Evolutionary conservation across 495 filamentous ascomycete genomes (phyloP), one percentile per base, ranked within the genome.

Genomic region (Podospora tetraspora): DNA sequence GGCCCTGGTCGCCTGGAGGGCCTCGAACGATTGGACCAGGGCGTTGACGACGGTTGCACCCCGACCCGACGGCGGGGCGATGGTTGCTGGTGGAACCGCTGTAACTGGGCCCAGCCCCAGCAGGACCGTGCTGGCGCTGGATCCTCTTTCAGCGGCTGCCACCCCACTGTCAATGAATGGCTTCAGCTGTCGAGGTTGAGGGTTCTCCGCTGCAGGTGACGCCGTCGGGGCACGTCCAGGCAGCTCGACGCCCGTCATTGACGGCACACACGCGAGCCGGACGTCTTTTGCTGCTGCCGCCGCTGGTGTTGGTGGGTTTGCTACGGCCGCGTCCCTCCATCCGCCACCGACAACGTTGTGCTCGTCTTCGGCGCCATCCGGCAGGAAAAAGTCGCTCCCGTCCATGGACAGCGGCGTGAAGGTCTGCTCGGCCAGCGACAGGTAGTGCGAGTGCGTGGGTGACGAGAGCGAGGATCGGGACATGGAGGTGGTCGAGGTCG

Each of bases 381-480:
- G 71, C 23, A 64, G 21, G 43, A 30, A 61, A 59, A 69, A 70
- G 25, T 74, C 76, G 73, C 73, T 74, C 67, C 74, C 76, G 67
- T 79, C 75, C 77, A 83, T 78, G 12, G 81, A 82, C 59, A 84
- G 68, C n/a, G 81, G 81, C 59, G 82, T 83, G 65, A 80, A 79
- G 16, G 77, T 73, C 27, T 78, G 75, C 52, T 79, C 78, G 63
- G 75, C 71, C 57, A 77, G 64, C 16, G 74, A 70, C 25, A 79
- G 72, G 66, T 75, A 78, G 60, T 70, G 68, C 60, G 73, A 61
- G 43, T 71, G 69, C 57, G 72, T 71, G 19, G 67, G 66, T 9
- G 70, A 63, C 19, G 68, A 58, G 12, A 66, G 58, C 59, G 72
- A 67, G 69, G 74, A 73, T 71, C 68, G 66, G 34, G 66, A 63